Evolutionary conservation across 2,329 filamentous ascomycete genomes (phyloP), one percentile per base, ranked within the genome.

Genomic region (Nemania sp.): DNA sequence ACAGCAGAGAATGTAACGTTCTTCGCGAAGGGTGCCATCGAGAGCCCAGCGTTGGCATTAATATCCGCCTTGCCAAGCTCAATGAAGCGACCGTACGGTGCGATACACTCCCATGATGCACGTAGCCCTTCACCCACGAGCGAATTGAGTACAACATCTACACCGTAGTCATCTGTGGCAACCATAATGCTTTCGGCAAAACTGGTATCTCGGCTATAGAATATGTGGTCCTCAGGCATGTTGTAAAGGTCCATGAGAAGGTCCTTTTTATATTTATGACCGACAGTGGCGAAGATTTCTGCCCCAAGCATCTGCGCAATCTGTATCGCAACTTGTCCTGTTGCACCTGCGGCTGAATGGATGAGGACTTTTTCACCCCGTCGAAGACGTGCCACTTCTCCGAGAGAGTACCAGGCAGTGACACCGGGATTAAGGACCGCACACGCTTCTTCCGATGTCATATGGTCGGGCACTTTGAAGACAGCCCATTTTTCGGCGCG

Each of bases 271-370:
- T 65, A 60, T 2, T 60, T 33, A 5, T 59, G 64, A 3, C 65
- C 60, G n/a, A 70, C 68, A 0, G 72, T 73, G 1, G 62, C 62
- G 31, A 68, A 71, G 2, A 72, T 55, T 8, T 66, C 57, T 6
- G 48, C 47, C 47, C 45, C 26, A 45, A 52, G 2, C 46, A 43
- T 22, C 7, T 30, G 11, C 9, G 74, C 73, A 2, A 80, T 58
- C 11, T 71, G 67, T 3, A 80, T 57, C 1, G 75, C 76, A 3
- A 72, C 73, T 26, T 76, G 68, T 0, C 78, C 79, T 12, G 73
- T 65, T 0, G 70, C 70, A 34, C 76, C 76, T 3, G 74, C 70
- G 2, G 72, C 78, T 5, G 72, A 69, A 37, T 78, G 74, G 17
- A 81, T 67, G 5, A 81, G 66, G 3, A 79, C 34, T 15, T 31